Conservation (phyloP, 1,139 yeast genomes). For the Scheffersomyces parashehatae region DNA sequence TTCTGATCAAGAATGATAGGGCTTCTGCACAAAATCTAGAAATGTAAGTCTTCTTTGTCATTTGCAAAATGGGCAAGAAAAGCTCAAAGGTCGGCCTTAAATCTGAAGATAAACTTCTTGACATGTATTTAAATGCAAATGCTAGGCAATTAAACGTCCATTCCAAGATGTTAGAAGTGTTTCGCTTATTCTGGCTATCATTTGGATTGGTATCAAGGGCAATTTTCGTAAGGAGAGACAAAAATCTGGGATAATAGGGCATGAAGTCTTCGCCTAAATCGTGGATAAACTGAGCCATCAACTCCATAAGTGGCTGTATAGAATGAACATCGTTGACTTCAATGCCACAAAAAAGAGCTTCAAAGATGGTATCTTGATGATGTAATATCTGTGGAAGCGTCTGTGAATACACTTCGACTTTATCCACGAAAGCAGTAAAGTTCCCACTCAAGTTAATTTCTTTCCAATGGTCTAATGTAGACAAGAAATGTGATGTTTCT, state of each 20-base stretch:
- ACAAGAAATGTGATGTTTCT: slow-evolving; percentile 74
- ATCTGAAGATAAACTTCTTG: slow-evolving; percentile 62
- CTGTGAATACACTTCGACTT: slow-evolving; percentile 56
- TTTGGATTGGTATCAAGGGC: slow-evolving; percentile 50
- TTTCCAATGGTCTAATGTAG: slow-evolving; percentile 83
- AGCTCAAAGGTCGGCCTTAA: slow-evolving; percentile 66
- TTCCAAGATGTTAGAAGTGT: slow-evolving; percentile 71
- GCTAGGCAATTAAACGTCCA: slow-evolving; percentile 86
- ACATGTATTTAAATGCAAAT: slow-evolving; percentile 82
- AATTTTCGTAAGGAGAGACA: slow-evolving; percentile 52
- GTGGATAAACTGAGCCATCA: slow-evolving; percentile 82
- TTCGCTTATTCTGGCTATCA: slow-evolving; percentile 41
- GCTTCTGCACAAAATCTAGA: slow-evolving; percentile 91
- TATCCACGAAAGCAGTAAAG: slow-evolving; percentile 64
- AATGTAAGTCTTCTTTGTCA: slow-evolving; percentile 58
- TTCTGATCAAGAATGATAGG: slow-evolving; percentile 76
- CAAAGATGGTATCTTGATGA: slow-evolving; percentile 65
- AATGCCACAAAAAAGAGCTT: slow-evolving; percentile 51
- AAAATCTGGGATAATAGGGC: slow-evolving; percentile 58
- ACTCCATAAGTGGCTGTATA: slow-evolving; percentile 78
- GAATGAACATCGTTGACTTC: slow-evolving; percentile 64
- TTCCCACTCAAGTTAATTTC: slow-evolving; percentile 80
- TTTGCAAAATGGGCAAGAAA: slow-evolving; percentile 63
- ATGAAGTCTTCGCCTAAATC: slow-evolving; percentile 92
- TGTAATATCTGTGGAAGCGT: slow-evolving; percentile 81